Base-by-base conservation (phyloP, 148 eudicot species). In the Linanthus parryae region DNA sequence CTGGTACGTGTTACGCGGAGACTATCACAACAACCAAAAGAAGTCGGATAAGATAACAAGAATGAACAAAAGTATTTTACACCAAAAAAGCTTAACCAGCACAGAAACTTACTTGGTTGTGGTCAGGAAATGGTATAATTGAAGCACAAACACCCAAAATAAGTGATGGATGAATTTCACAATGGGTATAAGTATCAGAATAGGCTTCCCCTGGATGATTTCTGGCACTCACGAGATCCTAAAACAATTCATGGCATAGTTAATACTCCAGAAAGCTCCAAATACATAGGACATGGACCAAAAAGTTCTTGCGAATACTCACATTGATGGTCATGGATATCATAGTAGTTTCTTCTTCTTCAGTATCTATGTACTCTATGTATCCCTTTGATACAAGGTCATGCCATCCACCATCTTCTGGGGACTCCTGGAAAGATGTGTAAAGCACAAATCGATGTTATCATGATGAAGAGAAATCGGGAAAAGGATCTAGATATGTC, bases 341-440 rank as follows among this genome's bases (percentile, higher is more conserved):
- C 99, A 92, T 87, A 59, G 99, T 92, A 42, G 96, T 92, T 69
- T 92, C 99, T 62, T 92, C 99, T 78, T 92, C 99, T 80, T 92
- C 96, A 2, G 99, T 88, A 69, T 92, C 99, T 33, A 92, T 80
- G 61, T 92, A 92, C 44, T 92, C 99, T 44, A 92, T 88, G 45
- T 30, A 88, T 34, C 99, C 99, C 64, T 84, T 92, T 8, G 90
- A 56, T 23, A 92, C 91, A 59, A 92, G 88, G 56, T 88, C 95
- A 68, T 84, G 90, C 99, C 99, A 92, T 30, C 99, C 96, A 67
- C 85, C 85, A 18, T 92, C 96, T 31, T 92, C 96, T 21, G 94
- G 79, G 29, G 89, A 25, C 78, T 87, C 99, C 99, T 92, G 81
- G 37, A 66, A 39, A 28, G n/a, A 52, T 8, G n/a, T n/a, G n/a